Percentiles rank a stretch among this genome's conserved stretches.
Conservation (phyloP, 2,329 filamentous ascomycete species). For the Neoascochyta sp. region DNA sequence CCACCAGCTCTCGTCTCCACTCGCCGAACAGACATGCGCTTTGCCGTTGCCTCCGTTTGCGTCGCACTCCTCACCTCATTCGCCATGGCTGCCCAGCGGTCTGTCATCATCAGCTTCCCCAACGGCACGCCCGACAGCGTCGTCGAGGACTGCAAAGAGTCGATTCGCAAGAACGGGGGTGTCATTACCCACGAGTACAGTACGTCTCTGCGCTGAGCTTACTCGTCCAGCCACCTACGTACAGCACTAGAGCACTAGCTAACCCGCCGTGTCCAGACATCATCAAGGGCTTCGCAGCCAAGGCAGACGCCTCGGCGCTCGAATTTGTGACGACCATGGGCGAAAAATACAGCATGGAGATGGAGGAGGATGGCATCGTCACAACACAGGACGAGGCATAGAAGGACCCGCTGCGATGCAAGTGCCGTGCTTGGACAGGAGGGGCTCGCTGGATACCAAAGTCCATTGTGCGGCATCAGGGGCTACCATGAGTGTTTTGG, state of each 20-base stretch:
- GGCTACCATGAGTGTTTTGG: no score
- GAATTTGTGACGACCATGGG: conserved; percentile 63
- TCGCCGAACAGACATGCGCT: conserved; percentile 57
- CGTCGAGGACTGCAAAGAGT: conserved; percentile 66
- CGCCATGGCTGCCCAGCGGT: conserved; percentile 59
- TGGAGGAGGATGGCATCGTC: conserved; percentile 76
- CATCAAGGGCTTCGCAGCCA: conserved; percentile 71
- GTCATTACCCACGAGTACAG: conserved; percentile 77
- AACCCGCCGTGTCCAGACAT: conserved; percentile 20
- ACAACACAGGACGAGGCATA: conserved; percentile 35
- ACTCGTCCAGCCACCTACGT: neutral
- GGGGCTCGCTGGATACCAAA: no score
- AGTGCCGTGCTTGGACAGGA: no score
- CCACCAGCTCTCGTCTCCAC: conserved; percentile 1
- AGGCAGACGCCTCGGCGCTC: conserved; percentile 66
- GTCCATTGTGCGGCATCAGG: no score
- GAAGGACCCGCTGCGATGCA: conserved; percentile 1
- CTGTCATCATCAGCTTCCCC: conserved; percentile 75
- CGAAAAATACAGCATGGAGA: conserved; percentile 56
- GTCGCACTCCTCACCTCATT: conserved; percentile 59
- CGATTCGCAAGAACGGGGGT: conserved; percentile 62
- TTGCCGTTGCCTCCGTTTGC: conserved; percentile 55
- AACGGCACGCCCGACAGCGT: conserved; percentile 64
- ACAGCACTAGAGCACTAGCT: no score
- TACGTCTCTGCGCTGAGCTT: conserved; percentile 6